Evolutionary conservation across 768 basidiomycete species (phyloP).

Genomic region (Naganishia randhawae): DNA sequence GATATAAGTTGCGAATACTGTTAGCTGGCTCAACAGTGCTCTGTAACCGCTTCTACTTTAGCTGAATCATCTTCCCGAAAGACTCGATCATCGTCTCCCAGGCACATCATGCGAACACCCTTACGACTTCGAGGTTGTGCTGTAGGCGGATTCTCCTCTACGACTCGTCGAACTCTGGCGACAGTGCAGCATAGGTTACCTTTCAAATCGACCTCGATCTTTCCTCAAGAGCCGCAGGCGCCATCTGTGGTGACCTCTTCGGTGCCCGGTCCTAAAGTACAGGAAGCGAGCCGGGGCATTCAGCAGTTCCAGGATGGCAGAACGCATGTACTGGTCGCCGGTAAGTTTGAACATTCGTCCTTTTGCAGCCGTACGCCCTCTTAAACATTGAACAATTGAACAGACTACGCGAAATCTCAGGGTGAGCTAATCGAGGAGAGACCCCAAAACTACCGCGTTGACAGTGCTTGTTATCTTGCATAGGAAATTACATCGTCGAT

Average conservation of each 20-base stretch:
- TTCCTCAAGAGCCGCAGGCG: constrained; percentile 10
- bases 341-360: constrained; percentile 15
- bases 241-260: constrained; percentile 29
- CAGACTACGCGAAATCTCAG: neutral
- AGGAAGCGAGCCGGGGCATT: neutral
- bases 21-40: too few species aligned
- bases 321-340: neutral
- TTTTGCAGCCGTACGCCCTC: neutral
- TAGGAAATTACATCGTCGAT: constrained; percentile 53
- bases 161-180: neutral
- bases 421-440: neutral
- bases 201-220: neutral
- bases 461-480: neutral
- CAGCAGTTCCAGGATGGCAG: neutral
- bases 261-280: constrained; percentile 32
- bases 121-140: too few species aligned
- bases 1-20: too few species aligned
- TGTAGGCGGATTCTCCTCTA: neutral
- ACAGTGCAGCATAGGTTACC: neutral
- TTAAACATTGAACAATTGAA: neutral
- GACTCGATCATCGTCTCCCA: constrained; percentile 2
- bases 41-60: neutral
- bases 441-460: constrained; percentile 26
- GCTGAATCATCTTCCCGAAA: neutral
- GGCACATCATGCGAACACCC: constrained; percentile 5